phyloP scores from a whole-genome alignment of 371 early-diverging fungal genomes.

The Mortierella sp. region DNA sequence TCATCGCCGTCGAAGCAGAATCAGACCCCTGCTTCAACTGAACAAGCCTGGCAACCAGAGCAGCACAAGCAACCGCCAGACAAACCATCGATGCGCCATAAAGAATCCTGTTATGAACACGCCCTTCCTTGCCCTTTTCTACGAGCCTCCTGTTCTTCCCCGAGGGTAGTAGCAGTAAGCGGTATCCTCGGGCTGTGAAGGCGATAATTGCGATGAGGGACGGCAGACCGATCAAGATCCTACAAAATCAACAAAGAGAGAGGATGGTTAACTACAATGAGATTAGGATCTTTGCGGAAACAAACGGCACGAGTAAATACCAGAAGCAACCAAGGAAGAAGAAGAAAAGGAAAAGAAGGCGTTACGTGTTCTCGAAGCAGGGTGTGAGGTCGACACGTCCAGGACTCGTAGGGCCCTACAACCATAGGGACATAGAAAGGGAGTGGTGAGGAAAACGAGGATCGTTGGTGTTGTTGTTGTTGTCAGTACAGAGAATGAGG shows the following conservation, averaged over 20 bases:
- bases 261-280: background rate
- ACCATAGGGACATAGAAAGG: background rate
- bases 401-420: slow-evolving; percentile 24
- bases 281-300: background rate
- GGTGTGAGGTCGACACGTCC: slow-evolving; percentile 12
- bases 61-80: background rate
- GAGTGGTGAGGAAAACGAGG: too few relatives aligned
- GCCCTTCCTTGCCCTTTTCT: background rate
- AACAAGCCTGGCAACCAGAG: slow-evolving; percentile 8
- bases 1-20: background rate
- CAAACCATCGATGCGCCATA: background rate
- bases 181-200: background rate
- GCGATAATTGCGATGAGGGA: slow-evolving; percentile 1
- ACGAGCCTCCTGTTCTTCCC: background rate
- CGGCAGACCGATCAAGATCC: slow-evolving; percentile 11
- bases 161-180: background rate
- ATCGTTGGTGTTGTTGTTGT: too few relatives aligned
- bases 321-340: background rate
- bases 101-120: background rate
- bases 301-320: background rate
- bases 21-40: background rate
- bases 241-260: background rate
- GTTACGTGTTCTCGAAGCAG: slow-evolving; percentile 29
- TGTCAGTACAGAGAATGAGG: too few relatives aligned
- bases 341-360: background rate